Conservation (phyloP, 108 stramenopile genomes). For the Pseudonitzschia delicatissima region DNA sequence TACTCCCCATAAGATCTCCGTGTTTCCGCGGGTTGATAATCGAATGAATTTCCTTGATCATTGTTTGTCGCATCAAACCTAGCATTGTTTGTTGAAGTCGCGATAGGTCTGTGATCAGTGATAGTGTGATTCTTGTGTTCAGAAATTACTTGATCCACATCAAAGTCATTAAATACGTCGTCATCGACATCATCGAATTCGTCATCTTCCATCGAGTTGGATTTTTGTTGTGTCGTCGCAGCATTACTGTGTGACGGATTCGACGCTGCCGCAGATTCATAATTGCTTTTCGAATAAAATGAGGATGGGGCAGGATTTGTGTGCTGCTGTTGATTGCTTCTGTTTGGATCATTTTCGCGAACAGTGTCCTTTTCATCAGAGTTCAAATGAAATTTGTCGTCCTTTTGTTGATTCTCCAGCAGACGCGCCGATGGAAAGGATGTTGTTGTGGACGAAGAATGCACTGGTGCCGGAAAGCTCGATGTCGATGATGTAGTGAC, state of each 20-base stretch:
- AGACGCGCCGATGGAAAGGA: not conserved
- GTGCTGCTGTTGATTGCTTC: not conserved
- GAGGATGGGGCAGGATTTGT: not conserved
- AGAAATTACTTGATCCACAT: constrained; percentile 46
- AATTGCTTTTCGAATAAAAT: not conserved
- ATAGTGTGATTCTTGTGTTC: constrained; percentile 15
- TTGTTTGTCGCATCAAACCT: no score
- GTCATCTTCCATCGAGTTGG: constrained; percentile 11
- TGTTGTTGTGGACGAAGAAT: not conserved
- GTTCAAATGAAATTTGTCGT: not conserved
- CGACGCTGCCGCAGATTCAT: no score
- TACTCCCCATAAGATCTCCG: no score
- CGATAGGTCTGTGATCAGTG: constrained; percentile 2
- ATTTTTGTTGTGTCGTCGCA: not conserved
- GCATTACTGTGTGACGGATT: no score
- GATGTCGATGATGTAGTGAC: no score
- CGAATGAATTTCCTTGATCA: no score
- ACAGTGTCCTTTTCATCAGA: not conserved
- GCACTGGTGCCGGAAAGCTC: not conserved
- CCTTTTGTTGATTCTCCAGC: not conserved
- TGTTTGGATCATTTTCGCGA: not conserved
- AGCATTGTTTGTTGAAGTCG: not conserved
- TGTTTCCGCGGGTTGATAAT: no score
- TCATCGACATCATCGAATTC: constrained; percentile 33
- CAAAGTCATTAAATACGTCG: constrained; percentile 40